Percentiles rank a stretch among this genome's conserved stretches.
These are phyloP conservation scores for Trypanosoma conorhini DNA, from an alignment of 208 protist genomes.

Conservation along the genomic window DNA sequence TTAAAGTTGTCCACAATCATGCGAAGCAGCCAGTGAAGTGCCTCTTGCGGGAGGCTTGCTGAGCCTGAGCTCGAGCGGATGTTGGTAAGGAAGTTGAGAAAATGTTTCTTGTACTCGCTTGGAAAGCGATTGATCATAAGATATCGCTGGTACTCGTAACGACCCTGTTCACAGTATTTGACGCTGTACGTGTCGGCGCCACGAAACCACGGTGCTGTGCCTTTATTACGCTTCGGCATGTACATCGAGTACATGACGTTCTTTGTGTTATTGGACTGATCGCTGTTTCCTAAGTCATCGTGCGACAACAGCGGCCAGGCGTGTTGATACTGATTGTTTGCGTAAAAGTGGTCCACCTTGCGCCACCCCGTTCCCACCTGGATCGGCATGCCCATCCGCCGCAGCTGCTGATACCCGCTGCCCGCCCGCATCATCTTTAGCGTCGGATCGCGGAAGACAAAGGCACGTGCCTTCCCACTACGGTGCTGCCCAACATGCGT, in stretches of 20 bases:
- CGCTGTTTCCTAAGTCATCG: slow-evolving; percentile 89
- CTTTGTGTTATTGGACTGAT: slow-evolving; percentile 89
- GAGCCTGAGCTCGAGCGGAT: slow-evolving; percentile 43
- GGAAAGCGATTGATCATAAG: slow-evolving; percentile 92
- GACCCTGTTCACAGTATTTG: slow-evolving; percentile 91
- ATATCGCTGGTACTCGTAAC: slow-evolving; percentile 92
- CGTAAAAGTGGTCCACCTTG: slow-evolving; percentile 78
- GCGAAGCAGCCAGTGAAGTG: slow-evolving; percentile 91
- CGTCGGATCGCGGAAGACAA: slow-evolving; percentile 79
- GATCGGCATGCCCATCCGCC: slow-evolving; percentile 78
- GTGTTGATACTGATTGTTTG: slow-evolving; percentile 87
- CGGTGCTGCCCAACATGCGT: slow-evolving; percentile 56
- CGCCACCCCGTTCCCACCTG: slow-evolving; percentile 57
- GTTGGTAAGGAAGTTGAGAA: slow-evolving; percentile 77
- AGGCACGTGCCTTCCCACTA: slow-evolving; percentile 78
- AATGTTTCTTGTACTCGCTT: slow-evolving; percentile 92
- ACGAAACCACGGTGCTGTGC: slow-evolving; percentile 90
- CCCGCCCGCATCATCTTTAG: slow-evolving; percentile 70
- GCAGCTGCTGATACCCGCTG: slow-evolving; percentile 63
- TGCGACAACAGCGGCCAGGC: slow-evolving; percentile 89
- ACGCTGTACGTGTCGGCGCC: slow-evolving; percentile 92
- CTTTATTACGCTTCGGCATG: slow-evolving; percentile 92
- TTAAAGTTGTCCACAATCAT: slow-evolving; percentile 95
- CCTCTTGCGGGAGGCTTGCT: slow-evolving; percentile 75
- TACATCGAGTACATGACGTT: slow-evolving; percentile 92